A percentile compares a stretch with the other conserved stretches of the same genome.
These are phyloP conservation scores for Starmerella sirachaensis DNA, from an alignment of 805 yeast genomes.

Conservation along the genomic window DNA sequence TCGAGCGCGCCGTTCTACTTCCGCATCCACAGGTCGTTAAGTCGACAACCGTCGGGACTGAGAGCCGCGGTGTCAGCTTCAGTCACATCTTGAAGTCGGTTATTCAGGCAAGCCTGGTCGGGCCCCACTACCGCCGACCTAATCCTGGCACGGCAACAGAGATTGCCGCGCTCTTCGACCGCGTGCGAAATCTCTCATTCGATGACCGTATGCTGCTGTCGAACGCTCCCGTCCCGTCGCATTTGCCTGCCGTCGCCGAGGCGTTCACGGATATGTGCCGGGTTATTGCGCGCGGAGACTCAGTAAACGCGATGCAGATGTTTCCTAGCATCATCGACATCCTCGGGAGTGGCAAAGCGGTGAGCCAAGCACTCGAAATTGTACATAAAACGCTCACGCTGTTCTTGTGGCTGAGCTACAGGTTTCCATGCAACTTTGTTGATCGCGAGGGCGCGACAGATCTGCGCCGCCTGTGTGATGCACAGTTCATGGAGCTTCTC, in stretches of 20 bases:
- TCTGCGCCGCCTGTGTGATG: conserved; percentile 57
- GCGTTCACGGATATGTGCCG: conserved; percentile 39
- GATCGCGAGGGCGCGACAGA: conserved; percentile 66
- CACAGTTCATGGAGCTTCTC: conserved; percentile 38
- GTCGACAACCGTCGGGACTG: conserved; percentile 46
- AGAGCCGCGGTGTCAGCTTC: conserved; percentile 19
- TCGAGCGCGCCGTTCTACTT: conserved; percentile 60
- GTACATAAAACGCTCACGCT: conserved; percentile 55
- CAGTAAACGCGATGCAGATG: conserved; percentile 47
- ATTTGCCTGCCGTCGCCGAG: conserved; percentile 28
- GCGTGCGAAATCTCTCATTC: conserved; percentile 35
- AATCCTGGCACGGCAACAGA: conserved; percentile 17
- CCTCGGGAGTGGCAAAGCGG: conserved; percentile 1
- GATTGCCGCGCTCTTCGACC: conserved; percentile 36
- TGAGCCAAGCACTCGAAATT: conserved; percentile 38
- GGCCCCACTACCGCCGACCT: conserved; percentile 8
- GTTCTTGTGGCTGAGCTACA: conserved; percentile 74
- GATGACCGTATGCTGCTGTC: conserved; percentile 47
- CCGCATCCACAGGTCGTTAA: conserved; percentile 69
- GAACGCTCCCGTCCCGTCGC: conserved; percentile 46
- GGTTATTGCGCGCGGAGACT: conserved; percentile 43
- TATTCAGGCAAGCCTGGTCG: not conserved
- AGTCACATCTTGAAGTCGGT: conserved; percentile 8
- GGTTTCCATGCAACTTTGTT: conserved; percentile 72
- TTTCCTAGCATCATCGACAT: conserved; percentile 12